Evolutionary conservation across 1,284 basidiomycete species (phyloP).

Genomic region (Ustilago loliicola): DNA sequence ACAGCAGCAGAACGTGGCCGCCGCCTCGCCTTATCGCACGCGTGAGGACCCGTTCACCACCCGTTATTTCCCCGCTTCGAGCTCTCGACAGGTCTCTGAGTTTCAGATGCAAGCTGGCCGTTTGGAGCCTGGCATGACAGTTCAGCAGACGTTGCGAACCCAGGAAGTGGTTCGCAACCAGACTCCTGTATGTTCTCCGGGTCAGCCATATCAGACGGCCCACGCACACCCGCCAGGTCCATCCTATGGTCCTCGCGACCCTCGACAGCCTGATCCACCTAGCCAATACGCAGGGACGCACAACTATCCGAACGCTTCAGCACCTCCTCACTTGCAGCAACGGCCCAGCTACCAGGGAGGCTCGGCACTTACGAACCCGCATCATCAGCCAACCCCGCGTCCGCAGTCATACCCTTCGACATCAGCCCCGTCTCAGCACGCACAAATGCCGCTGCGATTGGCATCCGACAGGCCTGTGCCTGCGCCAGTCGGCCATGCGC

Average conservation of each 20-base stretch:
- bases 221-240: conserved; percentile 37
- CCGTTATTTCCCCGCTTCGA: conserved; percentile 61
- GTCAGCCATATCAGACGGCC: conserved; percentile 17
- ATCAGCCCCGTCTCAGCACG: conserved; percentile 19
- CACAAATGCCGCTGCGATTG: conserved; percentile 11
- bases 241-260: conserved; percentile 50
- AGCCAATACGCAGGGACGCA: conserved; percentile 25
- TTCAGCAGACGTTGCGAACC: conserved; percentile 59
- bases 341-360: conserved; percentile 23
- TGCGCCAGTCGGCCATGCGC: conserved; percentile 7
- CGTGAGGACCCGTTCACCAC: conserved; percentile 63
- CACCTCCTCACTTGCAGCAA: conserved; percentile 32
- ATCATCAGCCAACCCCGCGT: conserved; percentile 32
- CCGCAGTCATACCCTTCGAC: conserved; percentile 36
- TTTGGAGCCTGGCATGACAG: conserved; percentile 65
- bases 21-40: conserved; percentile 24
- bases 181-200: conserved; percentile 13
- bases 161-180: conserved; percentile 53
- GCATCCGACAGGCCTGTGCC: neutral
- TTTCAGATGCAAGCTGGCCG: conserved; percentile 57
- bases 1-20: conserved; percentile 23
- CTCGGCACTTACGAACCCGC: conserved; percentile 19
- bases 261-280: conserved; percentile 31
- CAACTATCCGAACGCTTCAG: conserved; percentile 24
- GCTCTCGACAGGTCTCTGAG: conserved; percentile 63